Conservation (phyloP, 169 alveolate genomes). For the Plasmodium billcollinsi region DNA sequence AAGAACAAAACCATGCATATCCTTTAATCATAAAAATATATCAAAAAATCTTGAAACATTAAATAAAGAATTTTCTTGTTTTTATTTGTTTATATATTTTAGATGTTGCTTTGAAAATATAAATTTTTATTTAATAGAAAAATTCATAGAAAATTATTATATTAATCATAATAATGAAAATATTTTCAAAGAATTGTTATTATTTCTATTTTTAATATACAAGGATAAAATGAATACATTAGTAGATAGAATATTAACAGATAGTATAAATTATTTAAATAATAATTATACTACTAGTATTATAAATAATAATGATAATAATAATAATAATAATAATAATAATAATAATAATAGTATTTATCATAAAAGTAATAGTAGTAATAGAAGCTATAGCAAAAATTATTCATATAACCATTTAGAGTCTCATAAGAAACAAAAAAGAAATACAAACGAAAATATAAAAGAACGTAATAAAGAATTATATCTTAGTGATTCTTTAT, state of each 20-base stretch:
- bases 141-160: conserved; percentile 67
- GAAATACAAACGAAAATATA: conserved; percentile 16
- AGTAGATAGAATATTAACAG: conserved; percentile 50
- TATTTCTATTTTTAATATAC: conserved; percentile 69
- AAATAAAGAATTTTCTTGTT: conserved; percentile 41
- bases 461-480: conserved; percentile 7
- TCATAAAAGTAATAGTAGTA: too few relatives aligned
- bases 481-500: conserved; percentile 24
- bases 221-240: conserved; percentile 64
- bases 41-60: neutral
- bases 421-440: conserved; percentile 20
- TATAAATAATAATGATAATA: too few relatives aligned
- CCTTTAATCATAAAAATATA: neutral
- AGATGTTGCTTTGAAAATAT: conserved; percentile 47
- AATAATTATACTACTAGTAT: neutral
- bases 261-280: conserved; percentile 31
- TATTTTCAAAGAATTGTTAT: conserved; percentile 51
- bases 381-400: too few relatives aligned
- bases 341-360: too few relatives aligned
- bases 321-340: too few relatives aligned
- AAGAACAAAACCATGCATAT: neutral
- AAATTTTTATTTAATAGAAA: conserved; percentile 76
- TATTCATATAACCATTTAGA: too few relatives aligned
- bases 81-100: conserved; percentile 59
- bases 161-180: conserved; percentile 52